A percentile compares a stretch with the other conserved stretches of the same genome.
phyloP scores from a whole-genome alignment of 352 stramenopile genomes.

The Peronospora destructor region DNA sequence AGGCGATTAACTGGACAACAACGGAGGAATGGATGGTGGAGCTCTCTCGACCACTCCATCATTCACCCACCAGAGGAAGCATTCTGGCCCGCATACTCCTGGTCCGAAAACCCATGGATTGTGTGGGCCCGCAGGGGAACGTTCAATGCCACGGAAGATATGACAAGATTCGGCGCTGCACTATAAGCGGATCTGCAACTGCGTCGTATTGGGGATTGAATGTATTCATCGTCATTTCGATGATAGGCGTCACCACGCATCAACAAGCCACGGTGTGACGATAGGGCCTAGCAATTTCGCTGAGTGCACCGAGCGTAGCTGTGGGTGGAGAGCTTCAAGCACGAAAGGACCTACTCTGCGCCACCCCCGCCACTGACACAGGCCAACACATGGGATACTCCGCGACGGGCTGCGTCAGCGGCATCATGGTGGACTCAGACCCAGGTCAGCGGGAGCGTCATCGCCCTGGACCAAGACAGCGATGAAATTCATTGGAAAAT shows the following conservation, averaged over 20 bases:
- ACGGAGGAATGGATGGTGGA: not conserved
- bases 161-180: too few relatives aligned
- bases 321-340: not conserved
- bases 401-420: too few relatives aligned
- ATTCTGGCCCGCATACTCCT: not conserved
- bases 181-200: too few relatives aligned
- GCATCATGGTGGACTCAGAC: too few relatives aligned
- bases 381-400: too few relatives aligned
- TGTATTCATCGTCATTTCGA: not conserved
- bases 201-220: not conserved
- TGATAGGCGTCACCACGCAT: not conserved
- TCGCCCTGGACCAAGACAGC: too few relatives aligned
- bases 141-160: not conserved
- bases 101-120: not conserved
- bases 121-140: too few relatives aligned
- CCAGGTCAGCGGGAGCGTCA: too few relatives aligned
- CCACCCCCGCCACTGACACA: too few relatives aligned
- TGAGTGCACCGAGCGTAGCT: not conserved
- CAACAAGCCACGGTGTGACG: not conserved
- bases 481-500: too few relatives aligned
- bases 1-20: not conserved
- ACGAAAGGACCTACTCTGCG: too few relatives aligned
- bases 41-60: not conserved
- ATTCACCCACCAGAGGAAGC: not conserved
- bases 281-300: not conserved